Conservation (phyloP, 768 basidiomycete species). For the Pleurotus djamor region DNA sequence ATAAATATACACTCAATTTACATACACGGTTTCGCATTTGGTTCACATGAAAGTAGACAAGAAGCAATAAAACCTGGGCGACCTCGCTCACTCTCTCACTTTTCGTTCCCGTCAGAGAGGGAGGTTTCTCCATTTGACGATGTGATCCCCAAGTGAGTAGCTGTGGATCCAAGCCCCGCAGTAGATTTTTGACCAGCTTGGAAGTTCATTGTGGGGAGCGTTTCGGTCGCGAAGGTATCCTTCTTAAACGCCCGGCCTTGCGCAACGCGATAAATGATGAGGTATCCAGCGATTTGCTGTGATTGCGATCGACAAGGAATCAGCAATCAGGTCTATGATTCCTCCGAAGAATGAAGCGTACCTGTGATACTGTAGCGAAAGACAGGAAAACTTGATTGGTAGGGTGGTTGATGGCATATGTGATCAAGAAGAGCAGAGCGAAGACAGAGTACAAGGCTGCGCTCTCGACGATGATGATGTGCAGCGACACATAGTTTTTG, state of each 20-base stretch:
- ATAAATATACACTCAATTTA: too few relatives aligned
- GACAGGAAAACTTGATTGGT: constrained; percentile 36
- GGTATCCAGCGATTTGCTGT: constrained; percentile 43
- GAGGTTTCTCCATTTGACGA: neutral
- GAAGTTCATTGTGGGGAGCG: constrained; percentile 16
- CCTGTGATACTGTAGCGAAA: constrained; percentile 31
- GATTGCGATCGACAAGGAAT: neutral
- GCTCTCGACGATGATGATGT: constrained; percentile 38
- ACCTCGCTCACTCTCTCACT: too few relatives aligned
- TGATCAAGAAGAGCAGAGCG: constrained; percentile 37
- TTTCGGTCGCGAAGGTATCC: constrained; percentile 19
- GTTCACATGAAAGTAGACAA: too few relatives aligned
- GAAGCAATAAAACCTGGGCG: too few relatives aligned
- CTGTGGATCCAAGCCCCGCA: neutral
- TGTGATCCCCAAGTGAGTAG: neutral
- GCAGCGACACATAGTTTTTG: constrained; percentile 31
- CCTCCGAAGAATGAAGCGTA: constrained; percentile 10
- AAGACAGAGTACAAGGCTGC: constrained; percentile 41
- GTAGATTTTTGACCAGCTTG: constrained; percentile 4
- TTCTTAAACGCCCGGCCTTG: constrained; percentile 41
- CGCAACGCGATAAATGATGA: constrained; percentile 45
- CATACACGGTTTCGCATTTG: too few relatives aligned
- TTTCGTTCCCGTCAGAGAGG: too few relatives aligned
- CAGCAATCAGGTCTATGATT: neutral
- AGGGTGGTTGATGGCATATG: constrained; percentile 36